Evolutionary conservation across 768 basidiomycete species (phyloP).

Genomic region (Postia placenta): DNA sequence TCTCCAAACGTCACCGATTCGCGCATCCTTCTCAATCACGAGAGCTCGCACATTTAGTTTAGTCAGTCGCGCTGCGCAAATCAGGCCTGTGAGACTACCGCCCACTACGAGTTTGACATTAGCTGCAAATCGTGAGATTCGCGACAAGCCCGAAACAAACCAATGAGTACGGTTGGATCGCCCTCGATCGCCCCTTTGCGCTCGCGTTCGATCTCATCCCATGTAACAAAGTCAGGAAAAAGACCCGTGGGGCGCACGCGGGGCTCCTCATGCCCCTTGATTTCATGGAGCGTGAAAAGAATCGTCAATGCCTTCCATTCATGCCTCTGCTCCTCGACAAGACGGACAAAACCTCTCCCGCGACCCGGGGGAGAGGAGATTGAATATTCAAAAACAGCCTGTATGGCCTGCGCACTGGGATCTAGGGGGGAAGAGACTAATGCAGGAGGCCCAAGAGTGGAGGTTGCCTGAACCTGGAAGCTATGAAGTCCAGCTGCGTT

Average conservation of each 20-base stretch:
- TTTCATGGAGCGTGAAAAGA: slow-evolving; percentile 13
- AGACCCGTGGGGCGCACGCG: slow-evolving; percentile 21
- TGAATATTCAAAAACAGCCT: slow-evolving; percentile 26
- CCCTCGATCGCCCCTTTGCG: slow-evolving; percentile 31
- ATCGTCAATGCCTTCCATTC: slow-evolving; percentile 30
- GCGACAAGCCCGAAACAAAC: slow-evolving; percentile 16
- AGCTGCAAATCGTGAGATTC: not conserved
- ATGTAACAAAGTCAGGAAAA: slow-evolving; percentile 30
- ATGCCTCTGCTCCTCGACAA: slow-evolving; percentile 18
- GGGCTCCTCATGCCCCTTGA: slow-evolving; percentile 30
- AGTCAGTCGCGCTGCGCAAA: slow-evolving; percentile 34
- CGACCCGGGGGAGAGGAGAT: slow-evolving; percentile 27
- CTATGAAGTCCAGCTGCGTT: slow-evolving; percentile 19
- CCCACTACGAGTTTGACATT: slow-evolving; percentile 26
- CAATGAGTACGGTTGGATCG: slow-evolving; percentile 34
- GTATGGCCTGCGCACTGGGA: slow-evolving; percentile 2
- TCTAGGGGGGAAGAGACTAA: slow-evolving; percentile 1
- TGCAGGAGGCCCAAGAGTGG: slow-evolving; percentile 7
- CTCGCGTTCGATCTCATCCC: slow-evolving; percentile 17
- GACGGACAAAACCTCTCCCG: slow-evolving; percentile 30
- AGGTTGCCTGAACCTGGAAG: slow-evolving; percentile 1
- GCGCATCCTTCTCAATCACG: slow-evolving; percentile 28
- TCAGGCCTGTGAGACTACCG: slow-evolving; percentile 37
- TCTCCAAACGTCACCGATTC: slow-evolving; percentile 38
- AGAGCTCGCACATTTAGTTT: slow-evolving; percentile 33